Conservation (phyloP, 371 early-diverging fungal species). For the Mycotypha africana region DNA sequence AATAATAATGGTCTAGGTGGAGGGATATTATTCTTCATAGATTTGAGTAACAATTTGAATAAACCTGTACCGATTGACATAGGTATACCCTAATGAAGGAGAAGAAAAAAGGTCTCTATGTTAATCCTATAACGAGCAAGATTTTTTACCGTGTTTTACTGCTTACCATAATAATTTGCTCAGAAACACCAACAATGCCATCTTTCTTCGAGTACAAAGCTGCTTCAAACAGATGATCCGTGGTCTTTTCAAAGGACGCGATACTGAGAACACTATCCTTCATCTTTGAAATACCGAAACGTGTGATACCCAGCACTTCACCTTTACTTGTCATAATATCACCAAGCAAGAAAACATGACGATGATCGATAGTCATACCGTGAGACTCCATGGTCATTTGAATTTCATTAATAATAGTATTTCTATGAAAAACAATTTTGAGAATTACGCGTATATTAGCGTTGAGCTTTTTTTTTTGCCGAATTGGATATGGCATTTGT, state of each 20-base stretch:
- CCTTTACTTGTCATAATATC: conserved; percentile 99
- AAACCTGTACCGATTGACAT: conserved; percentile 98
- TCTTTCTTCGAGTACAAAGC: conserved; percentile 93
- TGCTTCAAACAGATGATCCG: conserved; percentile 99
- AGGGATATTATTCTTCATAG: conserved; percentile 52
- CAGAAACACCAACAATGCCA: conserved; percentile 94
- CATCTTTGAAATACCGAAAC: conserved; percentile 99
- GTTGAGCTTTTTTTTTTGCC: background rate
- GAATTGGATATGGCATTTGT: background rate
- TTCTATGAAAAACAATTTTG: conserved; percentile 36
- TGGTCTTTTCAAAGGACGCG: conserved; percentile 99
- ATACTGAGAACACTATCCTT: conserved; percentile 99
- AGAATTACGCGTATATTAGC: no score
- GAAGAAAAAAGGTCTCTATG: background rate
- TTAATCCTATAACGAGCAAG: background rate
- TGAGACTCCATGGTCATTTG: conserved; percentile 80
- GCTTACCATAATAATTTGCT: conserved; percentile 94
- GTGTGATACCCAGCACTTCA: conserved; percentile 97
- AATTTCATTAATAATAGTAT: conserved; percentile 86
- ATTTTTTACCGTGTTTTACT: no score
- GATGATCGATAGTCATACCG: conserved; percentile 96
- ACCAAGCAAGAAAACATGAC: conserved; percentile 97
- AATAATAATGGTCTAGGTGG: conserved; percentile 57
- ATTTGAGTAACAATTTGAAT: conserved; percentile 81
- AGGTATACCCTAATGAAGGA: conserved; percentile 67